These are phyloP conservation scores for Rachicladosporium sp. DNA, from an alignment of 2,329 filamentous ascomycete genomes.

Conservation along the genomic window DNA sequence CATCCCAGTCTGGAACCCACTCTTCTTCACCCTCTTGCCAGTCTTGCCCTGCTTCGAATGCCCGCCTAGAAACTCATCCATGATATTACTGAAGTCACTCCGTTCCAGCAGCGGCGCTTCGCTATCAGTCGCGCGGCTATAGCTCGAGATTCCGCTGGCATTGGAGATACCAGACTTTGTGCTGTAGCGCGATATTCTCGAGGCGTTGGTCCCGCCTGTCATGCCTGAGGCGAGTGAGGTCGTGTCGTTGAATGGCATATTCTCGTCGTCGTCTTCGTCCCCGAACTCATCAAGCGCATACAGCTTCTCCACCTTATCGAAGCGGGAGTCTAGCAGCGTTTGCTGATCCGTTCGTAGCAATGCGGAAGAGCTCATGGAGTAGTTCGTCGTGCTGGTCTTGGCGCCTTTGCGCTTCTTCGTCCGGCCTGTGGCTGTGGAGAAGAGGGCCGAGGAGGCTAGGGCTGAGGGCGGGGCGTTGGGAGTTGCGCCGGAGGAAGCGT, in stretches of 20 bases:
- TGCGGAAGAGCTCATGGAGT: conserved; percentile 85
- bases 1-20: conserved; percentile 67
- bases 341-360: conserved; percentile 79
- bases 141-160: conserved; percentile 25
- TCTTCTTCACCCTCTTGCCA: conserved; percentile 52
- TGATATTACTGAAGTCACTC: conserved; percentile 73
- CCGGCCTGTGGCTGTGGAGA: conserved; percentile 60
- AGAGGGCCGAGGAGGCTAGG: conserved; percentile 58
- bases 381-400: conserved; percentile 71
- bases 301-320: conserved; percentile 77
- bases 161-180: conserved; percentile 25
- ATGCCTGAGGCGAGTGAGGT: conserved; percentile 35
- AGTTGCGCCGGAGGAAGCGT: conserved; percentile 26
- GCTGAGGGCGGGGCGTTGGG: conserved; percentile 45
- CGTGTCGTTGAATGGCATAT: conserved; percentile 23
- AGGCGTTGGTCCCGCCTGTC: conserved; percentile 36
- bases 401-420: conserved; percentile 94
- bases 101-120: conserved; percentile 44
- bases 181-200: conserved; percentile 27
- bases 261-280: conserved; percentile 16
- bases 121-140: conserved; percentile 22
- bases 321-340: conserved; percentile 73
- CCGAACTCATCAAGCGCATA: conserved; percentile 43
- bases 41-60: conserved; percentile 63
- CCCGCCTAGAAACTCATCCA: conserved; percentile 81